Evolutionary conservation across 129 eudicot species (phyloP), one percentile per base, ranked within the genome.

Genomic region (Gnaphalium uliginosum): DNA sequence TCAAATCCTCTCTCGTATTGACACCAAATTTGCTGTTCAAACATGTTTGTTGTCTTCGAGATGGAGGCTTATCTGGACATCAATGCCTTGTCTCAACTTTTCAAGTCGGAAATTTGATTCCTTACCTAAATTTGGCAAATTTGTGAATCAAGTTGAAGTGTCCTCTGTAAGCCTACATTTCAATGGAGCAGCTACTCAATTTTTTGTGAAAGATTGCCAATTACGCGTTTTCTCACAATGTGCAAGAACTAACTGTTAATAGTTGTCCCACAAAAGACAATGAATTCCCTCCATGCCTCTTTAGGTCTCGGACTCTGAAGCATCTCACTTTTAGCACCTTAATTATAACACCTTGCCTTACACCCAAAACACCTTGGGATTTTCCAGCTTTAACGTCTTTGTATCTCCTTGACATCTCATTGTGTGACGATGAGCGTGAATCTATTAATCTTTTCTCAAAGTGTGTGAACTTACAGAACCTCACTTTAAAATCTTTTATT

Each of bases 1-100:
- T 61, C 62, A 61, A 63, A 78, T 78, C 32, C 76, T 78, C 0
- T 70, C 82, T n/a, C 62, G 22, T 23, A 6, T 54, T 21, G 71
- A 64, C 13, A 70, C 35, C 32, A 78, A 78, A 61, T 53, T 11
- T 30, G 66, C 54, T 1, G 51, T 78, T 61, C 76, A 61, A 48
- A 70, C 71, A 0, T 35, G 71, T 48, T 39, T 46, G 29, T 18
- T 78, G 65, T 78, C 81, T 11, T 30, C 63, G 0, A 69, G 81
- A 69, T 78, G 76, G 76, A 70, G 21, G 76, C n/a, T 13, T 50
- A 5, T 78, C 23, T 78, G 82, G 76, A 60, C 10, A 63, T 70
- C 82, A 29, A 18, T 60, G 33, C 65, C 82, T 33, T 60, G 18
- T 22, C 77, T 78, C 60, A 43, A 48, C 18, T 78, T 70, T 24